These are phyloP conservation scores for Leishmania arabica DNA, from an alignment of 208 protist species.

Conservation along the genomic window DNA sequence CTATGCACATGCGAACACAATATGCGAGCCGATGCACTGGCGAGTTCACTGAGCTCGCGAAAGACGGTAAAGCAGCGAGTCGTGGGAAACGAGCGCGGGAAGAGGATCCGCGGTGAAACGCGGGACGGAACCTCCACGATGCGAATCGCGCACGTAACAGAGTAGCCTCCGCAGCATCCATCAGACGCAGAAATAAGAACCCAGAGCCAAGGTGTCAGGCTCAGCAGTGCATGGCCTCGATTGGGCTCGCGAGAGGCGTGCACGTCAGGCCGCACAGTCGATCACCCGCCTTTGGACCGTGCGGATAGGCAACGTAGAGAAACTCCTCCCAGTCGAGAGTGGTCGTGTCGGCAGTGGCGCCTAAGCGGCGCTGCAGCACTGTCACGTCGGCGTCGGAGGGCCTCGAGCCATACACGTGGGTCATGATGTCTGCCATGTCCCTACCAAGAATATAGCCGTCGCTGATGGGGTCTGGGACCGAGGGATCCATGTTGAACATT, in stretches of 20 bases:
- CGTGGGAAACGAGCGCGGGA: not conserved
- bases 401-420: constrained; percentile 37
- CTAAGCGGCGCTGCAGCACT: constrained; percentile 35
- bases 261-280: constrained; percentile 18
- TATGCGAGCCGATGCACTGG: not conserved
- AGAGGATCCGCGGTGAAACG: not conserved
- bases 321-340: constrained; percentile 84
- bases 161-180: not conserved
- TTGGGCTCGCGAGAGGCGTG: constrained; percentile 18
- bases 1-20: not conserved
- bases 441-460: constrained; percentile 54
- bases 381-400: constrained; percentile 32
- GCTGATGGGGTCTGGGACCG: constrained; percentile 13
- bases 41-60: not conserved
- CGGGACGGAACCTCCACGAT: not conserved
- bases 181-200: not conserved
- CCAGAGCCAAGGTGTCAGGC: not conserved
- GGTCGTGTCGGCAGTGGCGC: constrained; percentile 54
- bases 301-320: constrained; percentile 62
- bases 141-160: not conserved
- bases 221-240: constrained; percentile 33
- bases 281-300: constrained; percentile 26
- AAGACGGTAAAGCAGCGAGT: not conserved
- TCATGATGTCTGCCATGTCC: constrained; percentile 50
- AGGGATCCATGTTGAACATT: constrained; percentile 63